Evolutionary conservation across 2,329 filamentous ascomycete genomes (phyloP), one percentile per base, ranked within the genome.

Genomic region (Cercospora brassicicola): DNA sequence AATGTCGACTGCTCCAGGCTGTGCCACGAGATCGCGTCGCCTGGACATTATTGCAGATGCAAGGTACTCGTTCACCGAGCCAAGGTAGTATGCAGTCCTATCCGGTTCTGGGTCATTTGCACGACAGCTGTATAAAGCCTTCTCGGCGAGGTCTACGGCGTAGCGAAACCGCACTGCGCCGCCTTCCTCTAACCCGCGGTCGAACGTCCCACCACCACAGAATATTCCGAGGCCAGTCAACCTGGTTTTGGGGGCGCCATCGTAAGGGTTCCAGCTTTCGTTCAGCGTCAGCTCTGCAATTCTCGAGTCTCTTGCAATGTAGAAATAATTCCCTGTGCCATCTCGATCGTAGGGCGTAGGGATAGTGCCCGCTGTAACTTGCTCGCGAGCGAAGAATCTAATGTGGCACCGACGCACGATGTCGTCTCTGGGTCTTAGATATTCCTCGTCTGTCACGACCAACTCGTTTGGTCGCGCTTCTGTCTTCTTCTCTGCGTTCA

Each of bases 181-280:
- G 0, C 87, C 87, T 63, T 93, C 91, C 77, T 93, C 91, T 0
- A 96, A 81, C 0, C 91, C 92, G 31, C 90, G 84, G 4, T 91
- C 92, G 62, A 95, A 88, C 62, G 90, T 93, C 0, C 92, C 92
- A 18, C 90, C 89, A 0, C 92, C 92, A 71, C 90, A 92, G 74
- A 92, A 96, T 0, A 95, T 80, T 70, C 93, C 91, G 3, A 94
- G 79, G 0, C 89, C 90, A 55, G 31, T 67, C 3, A 78, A 60
- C 18, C 70, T 72, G 10, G 36, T 42, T 3, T 59, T 11, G 3
- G 42, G 18, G 2, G 31, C 8, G 11, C 9, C 4, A 2, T 30
- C 8, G n/a, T 18, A 31, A 11, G 56, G 67, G 59, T 56, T 59
- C 66, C 68, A 91, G 81, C 67, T 82, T 83, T 18, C 75, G 69